Conservation (phyloP, 2,329 filamentous ascomycete genomes). For the Coniella lustricola region DNA sequence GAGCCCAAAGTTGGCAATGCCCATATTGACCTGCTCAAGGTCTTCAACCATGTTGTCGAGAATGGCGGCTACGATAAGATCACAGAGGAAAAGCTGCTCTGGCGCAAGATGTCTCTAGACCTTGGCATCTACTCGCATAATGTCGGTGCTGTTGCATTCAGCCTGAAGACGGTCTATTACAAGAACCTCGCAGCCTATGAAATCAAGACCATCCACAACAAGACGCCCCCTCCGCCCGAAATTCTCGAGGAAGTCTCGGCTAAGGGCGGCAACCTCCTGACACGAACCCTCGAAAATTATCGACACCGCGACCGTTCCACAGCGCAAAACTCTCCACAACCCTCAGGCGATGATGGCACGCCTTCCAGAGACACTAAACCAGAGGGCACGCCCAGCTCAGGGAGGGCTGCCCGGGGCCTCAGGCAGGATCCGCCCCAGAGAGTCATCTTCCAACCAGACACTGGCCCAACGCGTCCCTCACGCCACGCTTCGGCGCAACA, state of each 20-base stretch:
- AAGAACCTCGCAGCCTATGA: conserved; percentile 84
- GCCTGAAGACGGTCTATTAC: conserved; percentile 83
- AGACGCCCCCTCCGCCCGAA: conserved; percentile 79
- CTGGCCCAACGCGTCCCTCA: conserved; percentile 55
- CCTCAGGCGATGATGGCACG: conserved; percentile 53
- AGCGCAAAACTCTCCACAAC: conserved; percentile 50
- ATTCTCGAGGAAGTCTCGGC: conserved; percentile 84
- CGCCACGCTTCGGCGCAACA: conserved; percentile 49
- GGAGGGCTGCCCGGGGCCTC: conserved; percentile 56
- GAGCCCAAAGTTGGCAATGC: conserved; percentile 75
- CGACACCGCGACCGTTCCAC: conserved; percentile 40
- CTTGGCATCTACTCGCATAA: conserved; percentile 70
- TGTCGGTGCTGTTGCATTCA: conserved; percentile 75
- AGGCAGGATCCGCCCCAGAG: conserved; percentile 80
- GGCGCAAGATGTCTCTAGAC: conserved; percentile 71
- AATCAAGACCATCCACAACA: conserved; percentile 68
- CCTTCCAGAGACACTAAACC: conserved; percentile 46
- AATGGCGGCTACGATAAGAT: conserved; percentile 83
- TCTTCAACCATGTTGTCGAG: conserved; percentile 70
- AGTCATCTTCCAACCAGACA: conserved; percentile 79
- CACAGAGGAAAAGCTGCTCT: conserved; percentile 76
- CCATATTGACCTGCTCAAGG: conserved; percentile 68
- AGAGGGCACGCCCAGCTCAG: conserved; percentile 44
- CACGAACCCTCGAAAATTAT: conserved; percentile 72
- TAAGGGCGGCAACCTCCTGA: conserved; percentile 74